Conservation (phyloP, 345 rosid genomes). For the Odontarrhena argentea region DNA sequence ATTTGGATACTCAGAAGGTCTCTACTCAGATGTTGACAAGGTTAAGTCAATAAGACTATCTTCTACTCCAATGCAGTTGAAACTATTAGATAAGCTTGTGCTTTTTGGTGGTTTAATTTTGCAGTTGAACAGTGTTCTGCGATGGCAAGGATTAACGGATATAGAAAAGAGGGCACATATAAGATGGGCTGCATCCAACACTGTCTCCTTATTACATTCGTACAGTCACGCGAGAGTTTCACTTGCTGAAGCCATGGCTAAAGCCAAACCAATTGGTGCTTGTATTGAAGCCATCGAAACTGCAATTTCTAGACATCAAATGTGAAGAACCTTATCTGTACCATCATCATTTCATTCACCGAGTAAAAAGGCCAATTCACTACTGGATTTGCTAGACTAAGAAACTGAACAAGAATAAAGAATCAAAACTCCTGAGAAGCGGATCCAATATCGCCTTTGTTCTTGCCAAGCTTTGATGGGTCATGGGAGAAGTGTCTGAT, state of each 20-base stretch:
- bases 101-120: not conserved
- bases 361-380: not conserved
- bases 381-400: not conserved
- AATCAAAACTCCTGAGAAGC: constrained; percentile 62
- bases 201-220: constrained; percentile 37
- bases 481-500: constrained; percentile 59
- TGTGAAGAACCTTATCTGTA: not conserved
- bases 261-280: constrained; percentile 44
- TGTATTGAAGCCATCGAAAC: constrained; percentile 54
- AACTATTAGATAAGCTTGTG: not conserved
- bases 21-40: constrained; percentile 54
- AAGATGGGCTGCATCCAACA: constrained; percentile 54
- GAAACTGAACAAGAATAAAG: not conserved
- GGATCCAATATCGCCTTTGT: constrained; percentile 67
- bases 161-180: constrained; percentile 44
- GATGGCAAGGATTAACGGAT: constrained; percentile 45
- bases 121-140: constrained; percentile 49
- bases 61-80: not conserved
- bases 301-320: constrained; percentile 13
- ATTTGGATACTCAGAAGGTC: constrained; percentile 54
- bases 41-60: constrained; percentile 21
- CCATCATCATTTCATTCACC: no score
- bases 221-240: constrained; percentile 38
- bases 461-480: constrained; percentile 53
- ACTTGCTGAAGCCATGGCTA: constrained; percentile 52